Evolutionary conservation across 768 basidiomycete genomes (phyloP), one percentile per base, ranked within the genome.

Genomic region (Rhodotorula toruloides): DNA sequence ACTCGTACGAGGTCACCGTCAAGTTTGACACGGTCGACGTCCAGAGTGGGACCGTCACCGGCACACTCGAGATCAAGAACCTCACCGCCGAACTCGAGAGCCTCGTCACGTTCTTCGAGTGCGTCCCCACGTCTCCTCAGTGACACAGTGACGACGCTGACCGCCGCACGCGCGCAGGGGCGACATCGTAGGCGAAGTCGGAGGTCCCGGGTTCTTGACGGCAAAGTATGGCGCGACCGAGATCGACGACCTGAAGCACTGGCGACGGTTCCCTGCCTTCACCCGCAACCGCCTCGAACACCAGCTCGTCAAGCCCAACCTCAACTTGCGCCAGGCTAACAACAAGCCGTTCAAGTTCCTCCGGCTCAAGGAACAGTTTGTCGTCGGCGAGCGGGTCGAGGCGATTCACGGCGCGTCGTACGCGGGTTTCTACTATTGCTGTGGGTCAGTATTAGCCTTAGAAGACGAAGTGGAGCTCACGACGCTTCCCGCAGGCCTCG

Each of bases 331-430:
- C 52, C 87, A 88, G 74, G 58, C 54, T 21, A 29, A 31, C 29
- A 62, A 63, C 48, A 59, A 61, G 57, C 76, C 75, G 54, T 78
- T 76, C 54, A 85, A 92, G 37, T 98, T 97, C 77, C 91, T 98
- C 87, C 82, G 94, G 67, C 93, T 91, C 88, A 98, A 98, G 79
- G 94, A 98, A 79, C 82, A 87, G 74, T 97, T 96, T 78, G 81
- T 98, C 58, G 89, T 97, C 4, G 90, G 93, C 77, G 90, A 93
- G 79, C 84, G 86, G 65, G 40, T 40, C 40, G 58, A 63, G 47
- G 49, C 58, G 19, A 63, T 65, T 32, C 67, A 65, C 49, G 60
- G 67, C 39, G 61, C 70, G 21, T 65, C 43, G 5, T 61, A 62
- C 25, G 52, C 76, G 88, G 92, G 91, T 39, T 93, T 96, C 79